Percentiles rank a stretch among this genome's conserved stretches.
Conservation (phyloP, 805 yeast genomes). For the Wickerhamomyces queroliae region DNA sequence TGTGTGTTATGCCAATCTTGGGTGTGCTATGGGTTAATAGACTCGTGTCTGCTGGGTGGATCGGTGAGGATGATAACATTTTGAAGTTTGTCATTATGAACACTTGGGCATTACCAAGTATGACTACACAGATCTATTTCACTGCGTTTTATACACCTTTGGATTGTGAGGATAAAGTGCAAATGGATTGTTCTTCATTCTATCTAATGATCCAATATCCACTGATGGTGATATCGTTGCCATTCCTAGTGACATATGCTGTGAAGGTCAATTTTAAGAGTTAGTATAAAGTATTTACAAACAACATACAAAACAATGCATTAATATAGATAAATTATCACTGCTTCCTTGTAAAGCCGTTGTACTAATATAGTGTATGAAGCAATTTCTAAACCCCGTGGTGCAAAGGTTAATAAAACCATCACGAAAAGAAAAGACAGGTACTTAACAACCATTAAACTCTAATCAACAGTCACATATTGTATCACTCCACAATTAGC, state of each 20-base stretch:
- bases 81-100: conserved; percentile 68
- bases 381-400: no score
- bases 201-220: conserved; percentile 6
- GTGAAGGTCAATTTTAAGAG: conserved; percentile 4
- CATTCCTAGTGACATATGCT: conserved; percentile 5
- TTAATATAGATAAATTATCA: no score
- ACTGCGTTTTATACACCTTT: conserved; percentile 76
- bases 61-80: conserved; percentile 36
- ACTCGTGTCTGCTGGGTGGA: conserved; percentile 56
- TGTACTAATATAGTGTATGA: no score
- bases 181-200: conserved; percentile 7
- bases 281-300: not conserved
- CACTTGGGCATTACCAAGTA: conserved; percentile 75
- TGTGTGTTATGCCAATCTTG: conserved; percentile 68
- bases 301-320: not conserved
- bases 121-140: conserved; percentile 78
- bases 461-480: no score
- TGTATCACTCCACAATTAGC: no score
- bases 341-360: no score
- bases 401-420: no score
- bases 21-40: conserved; percentile 65
- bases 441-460: no score
- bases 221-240: conserved; percentile 3
- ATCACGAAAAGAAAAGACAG: no score
- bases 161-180: conserved; percentile 4